These are phyloP conservation scores for Penicillium longicatenatum DNA, from an alignment of 495 filamentous ascomycete genomes.

Conservation along the genomic window DNA sequence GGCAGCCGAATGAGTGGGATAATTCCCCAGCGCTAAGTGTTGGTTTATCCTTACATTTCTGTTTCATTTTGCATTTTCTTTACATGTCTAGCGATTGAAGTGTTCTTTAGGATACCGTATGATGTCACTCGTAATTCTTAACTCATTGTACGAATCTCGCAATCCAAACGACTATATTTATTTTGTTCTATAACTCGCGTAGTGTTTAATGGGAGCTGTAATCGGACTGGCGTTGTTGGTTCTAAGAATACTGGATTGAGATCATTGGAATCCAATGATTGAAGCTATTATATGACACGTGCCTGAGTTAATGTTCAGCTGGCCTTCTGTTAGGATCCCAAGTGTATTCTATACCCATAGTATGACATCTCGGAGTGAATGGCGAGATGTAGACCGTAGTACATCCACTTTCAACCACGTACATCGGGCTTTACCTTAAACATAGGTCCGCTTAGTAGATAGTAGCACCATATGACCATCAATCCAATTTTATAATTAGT, in stretches of 20 bases:
- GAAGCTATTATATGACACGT: too few species aligned
- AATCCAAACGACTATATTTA: not conserved
- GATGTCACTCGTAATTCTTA: constrained; percentile 1
- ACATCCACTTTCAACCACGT: not conserved
- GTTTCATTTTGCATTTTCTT: constrained; percentile 20
- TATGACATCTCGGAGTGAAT: not conserved
- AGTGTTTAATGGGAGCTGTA: not conserved
- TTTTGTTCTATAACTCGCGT: not conserved
- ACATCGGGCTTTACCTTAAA: not conserved
- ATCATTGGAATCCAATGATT: too few species aligned
- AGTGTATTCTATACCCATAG: too few species aligned
- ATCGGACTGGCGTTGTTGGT: not conserved
- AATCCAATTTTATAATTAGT: too few species aligned
- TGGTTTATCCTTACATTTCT: constrained; percentile 12
- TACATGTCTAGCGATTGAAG: constrained; percentile 14
- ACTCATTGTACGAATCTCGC: constrained; percentile 1
- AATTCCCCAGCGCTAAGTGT: constrained; percentile 40
- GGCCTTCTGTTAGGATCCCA: too few species aligned
- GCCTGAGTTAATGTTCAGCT: too few species aligned
- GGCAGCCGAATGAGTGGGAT: constrained; percentile 65
- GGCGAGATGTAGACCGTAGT: not conserved
- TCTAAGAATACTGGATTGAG: too few species aligned
- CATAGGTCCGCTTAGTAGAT: not conserved
- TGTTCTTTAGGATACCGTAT: constrained; percentile 5
- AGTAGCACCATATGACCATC: not conserved